phyloP scores from a whole-genome alignment of 2,329 filamentous ascomycete genomes.

The Trichoderma oligosporum region DNA sequence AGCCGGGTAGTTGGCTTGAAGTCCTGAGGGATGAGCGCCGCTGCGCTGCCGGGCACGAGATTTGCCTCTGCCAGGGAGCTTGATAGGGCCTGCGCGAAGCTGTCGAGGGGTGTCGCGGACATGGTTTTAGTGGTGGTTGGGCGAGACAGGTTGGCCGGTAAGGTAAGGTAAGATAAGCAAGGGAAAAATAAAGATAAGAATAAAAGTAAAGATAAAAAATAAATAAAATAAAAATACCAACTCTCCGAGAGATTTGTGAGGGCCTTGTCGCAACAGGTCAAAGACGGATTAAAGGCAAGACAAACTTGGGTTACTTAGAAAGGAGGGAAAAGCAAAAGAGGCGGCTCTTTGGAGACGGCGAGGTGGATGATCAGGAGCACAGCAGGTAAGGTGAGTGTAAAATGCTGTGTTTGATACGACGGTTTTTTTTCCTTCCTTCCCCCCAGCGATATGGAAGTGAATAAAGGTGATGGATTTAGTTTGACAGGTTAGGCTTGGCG shows the following conservation, averaged over 20 bases:
- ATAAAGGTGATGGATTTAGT: background rate
- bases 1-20: slow-evolving; percentile 44
- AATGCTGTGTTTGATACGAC: no score
- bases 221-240: background rate
- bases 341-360: background rate
- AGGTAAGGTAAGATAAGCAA: slow-evolving; percentile 7
- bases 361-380: background rate
- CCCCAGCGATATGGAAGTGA: background rate
- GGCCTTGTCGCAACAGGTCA: no score
- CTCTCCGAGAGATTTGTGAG: background rate
- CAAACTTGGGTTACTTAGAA: no score
- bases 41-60: slow-evolving; percentile 41
- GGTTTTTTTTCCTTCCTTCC: background rate
- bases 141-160: background rate
- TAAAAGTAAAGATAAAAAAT: no score
- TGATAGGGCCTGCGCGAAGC: slow-evolving; percentile 24
- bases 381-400: background rate
- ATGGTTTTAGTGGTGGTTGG: background rate
- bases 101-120: slow-evolving; percentile 17
- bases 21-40: slow-evolving; percentile 37
- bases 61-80: slow-evolving; percentile 36
- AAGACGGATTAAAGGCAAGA: no score
- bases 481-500: background rate
- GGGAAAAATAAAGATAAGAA: background rate
- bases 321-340: background rate